Conservation (phyloP, 2,329 filamentous ascomycete genomes). For the Mycosphaerella arachidis region DNA sequence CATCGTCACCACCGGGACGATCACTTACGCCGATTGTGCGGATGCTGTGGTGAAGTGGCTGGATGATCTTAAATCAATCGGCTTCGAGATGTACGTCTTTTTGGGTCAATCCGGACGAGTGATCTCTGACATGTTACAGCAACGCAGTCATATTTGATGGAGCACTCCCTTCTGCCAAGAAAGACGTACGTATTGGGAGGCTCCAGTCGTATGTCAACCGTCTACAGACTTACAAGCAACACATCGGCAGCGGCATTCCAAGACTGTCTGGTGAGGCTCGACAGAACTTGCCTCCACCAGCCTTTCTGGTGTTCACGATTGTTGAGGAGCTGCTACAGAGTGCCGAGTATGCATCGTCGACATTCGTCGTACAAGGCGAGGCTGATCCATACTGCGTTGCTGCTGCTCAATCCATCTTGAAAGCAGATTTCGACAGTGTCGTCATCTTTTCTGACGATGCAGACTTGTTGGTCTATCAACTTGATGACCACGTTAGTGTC, state of each 20-base stretch:
- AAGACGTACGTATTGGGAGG: conserved; percentile 56
- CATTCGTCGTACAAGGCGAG: conserved; percentile 70
- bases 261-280: conserved; percentile 8
- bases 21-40: conserved; percentile 57
- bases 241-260: conserved; percentile 22
- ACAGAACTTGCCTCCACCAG: conserved; percentile 48
- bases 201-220: conserved; percentile 55
- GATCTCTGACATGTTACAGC: conserved; percentile 37
- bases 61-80: conserved; percentile 50
- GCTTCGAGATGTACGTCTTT: conserved; percentile 58
- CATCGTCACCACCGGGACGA: background rate
- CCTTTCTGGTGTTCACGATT: conserved; percentile 73
- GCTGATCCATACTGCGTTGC: conserved; percentile 77
- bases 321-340: conserved; percentile 60
- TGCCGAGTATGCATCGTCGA: conserved; percentile 40
- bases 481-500: conserved; percentile 59
- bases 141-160: conserved; percentile 81
- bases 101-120: background rate
- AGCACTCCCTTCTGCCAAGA: conserved; percentile 65
- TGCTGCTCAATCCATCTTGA: conserved; percentile 54
- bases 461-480: conserved; percentile 71
- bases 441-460: conserved; percentile 79
- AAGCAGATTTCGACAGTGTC: conserved; percentile 18
- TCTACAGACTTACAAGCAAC: conserved; percentile 47
- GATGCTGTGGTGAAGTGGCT: conserved; percentile 59